phyloP scores from a whole-genome alignment of 768 basidiomycete genomes.

The Pleurotus platypus region DNA sequence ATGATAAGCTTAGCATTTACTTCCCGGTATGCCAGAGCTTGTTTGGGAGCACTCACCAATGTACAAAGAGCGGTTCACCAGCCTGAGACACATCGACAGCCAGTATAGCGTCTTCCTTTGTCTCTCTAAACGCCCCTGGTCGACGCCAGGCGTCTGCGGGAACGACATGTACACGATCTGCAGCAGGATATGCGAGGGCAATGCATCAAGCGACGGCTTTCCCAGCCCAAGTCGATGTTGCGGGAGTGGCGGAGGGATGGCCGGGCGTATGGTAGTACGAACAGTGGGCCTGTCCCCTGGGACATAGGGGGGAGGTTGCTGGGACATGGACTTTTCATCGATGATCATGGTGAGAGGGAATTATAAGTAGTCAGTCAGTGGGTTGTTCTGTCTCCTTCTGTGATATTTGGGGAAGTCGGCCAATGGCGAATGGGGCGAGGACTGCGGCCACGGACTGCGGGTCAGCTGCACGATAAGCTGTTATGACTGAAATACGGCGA shows the following conservation, averaged over 20 bases:
- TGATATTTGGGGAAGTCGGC: constrained; percentile 1
- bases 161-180: constrained; percentile 67
- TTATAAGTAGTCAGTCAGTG: constrained; percentile 1
- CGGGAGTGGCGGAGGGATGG: constrained; percentile 20
- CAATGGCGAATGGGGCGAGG: neutral
- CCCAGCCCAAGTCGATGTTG: constrained; percentile 8
- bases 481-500: too few relatives aligned
- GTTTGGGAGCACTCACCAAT: constrained; percentile 39
- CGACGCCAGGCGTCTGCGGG: constrained; percentile 35
- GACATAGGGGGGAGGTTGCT: constrained; percentile 22
- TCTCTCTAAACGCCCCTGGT: constrained; percentile 40
- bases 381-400: neutral
- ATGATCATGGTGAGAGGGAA: constrained; percentile 28
- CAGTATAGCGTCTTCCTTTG: constrained; percentile 72
- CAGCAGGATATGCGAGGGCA: constrained; percentile 66
- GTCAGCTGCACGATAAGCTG: neutral
- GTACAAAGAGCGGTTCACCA: constrained; percentile 66
- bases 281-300: constrained; percentile 7
- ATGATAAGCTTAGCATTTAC: neutral
- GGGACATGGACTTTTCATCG: constrained; percentile 26
- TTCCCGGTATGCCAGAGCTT: neutral
- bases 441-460: neutral
- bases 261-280: constrained; percentile 13
- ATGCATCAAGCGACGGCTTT: constrained; percentile 20
- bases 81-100: constrained; percentile 58